Percentiles rank a stretch among this genome's conserved stretches.
phyloP scores from a whole-genome alignment of 2,329 filamentous ascomycete genomes.

The Aspergillus quadricinctus region DNA sequence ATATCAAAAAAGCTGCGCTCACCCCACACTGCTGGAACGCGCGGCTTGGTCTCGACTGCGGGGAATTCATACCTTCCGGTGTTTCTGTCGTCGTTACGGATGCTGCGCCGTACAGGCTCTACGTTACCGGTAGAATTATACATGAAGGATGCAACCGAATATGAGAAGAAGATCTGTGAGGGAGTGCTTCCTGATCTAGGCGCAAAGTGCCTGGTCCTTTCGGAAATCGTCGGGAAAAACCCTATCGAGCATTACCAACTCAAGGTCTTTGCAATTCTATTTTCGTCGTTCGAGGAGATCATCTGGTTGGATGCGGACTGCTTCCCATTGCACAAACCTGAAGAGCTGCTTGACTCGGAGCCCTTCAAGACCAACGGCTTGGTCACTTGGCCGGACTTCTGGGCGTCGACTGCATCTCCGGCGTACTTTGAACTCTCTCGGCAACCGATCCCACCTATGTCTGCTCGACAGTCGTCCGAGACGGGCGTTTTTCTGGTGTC shows the following conservation, averaged over 20 bases:
- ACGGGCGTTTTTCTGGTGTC: slow-evolving; percentile 34
- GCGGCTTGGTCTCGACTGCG: slow-evolving; percentile 51
- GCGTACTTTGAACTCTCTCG: slow-evolving; percentile 41
- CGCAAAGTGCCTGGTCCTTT: slow-evolving; percentile 41
- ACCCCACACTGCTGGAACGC: slow-evolving; percentile 35
- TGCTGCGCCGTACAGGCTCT: slow-evolving; percentile 50
- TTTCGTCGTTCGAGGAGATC: slow-evolving; percentile 55
- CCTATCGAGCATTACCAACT: slow-evolving; percentile 48
- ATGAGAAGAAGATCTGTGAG: slow-evolving; percentile 39
- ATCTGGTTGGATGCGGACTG: slow-evolving; percentile 56
- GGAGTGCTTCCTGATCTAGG: slow-evolving; percentile 38
- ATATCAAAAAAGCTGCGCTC: slow-evolving; percentile 26
- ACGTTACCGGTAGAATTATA: slow-evolving; percentile 47
- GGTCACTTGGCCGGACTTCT: slow-evolving; percentile 56
- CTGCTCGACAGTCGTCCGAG: slow-evolving; percentile 33
- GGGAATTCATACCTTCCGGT: slow-evolving; percentile 47
- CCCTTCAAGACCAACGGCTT: slow-evolving; percentile 51
- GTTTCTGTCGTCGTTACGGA: slow-evolving; percentile 48
- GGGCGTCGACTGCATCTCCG: slow-evolving; percentile 42
- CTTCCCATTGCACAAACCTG: slow-evolving; percentile 47
- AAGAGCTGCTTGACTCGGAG: slow-evolving; percentile 44
- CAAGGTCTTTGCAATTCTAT: slow-evolving; percentile 53
- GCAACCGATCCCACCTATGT: slow-evolving; percentile 29
- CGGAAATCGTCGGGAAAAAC: slow-evolving; percentile 37
- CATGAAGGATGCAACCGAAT: slow-evolving; percentile 36